Percentiles rank a stretch among this genome's conserved stretches.
Conservation (phyloP, 2,329 filamentous ascomycete genomes). For the Fusarium sp. region DNA sequence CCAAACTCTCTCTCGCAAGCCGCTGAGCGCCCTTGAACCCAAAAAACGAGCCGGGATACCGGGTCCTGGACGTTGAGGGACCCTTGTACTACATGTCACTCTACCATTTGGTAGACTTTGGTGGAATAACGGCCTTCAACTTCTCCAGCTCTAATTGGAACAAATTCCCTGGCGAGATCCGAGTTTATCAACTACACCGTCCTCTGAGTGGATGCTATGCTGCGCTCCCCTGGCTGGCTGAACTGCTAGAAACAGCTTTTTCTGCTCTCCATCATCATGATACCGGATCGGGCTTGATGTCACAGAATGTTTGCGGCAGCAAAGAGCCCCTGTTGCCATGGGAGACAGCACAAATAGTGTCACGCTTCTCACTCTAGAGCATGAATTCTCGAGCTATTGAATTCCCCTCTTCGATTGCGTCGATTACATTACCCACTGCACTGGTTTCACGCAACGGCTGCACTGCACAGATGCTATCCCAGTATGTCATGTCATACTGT, state of each 20-base stretch:
- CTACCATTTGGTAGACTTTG: slow-evolving; percentile 5
- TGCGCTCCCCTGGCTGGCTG: slow-evolving; percentile 31
- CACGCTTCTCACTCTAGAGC: slow-evolving; percentile 21
- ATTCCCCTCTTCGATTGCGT: slow-evolving; percentile 11
- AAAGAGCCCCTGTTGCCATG: slow-evolving; percentile 38
- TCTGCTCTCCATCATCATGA: slow-evolving; percentile 22
- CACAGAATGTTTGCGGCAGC: slow-evolving; percentile 27
- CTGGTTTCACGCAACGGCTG: slow-evolving; percentile 29
- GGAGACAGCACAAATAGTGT: slow-evolving; percentile 38
- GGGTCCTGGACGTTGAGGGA: slow-evolving; percentile 24
- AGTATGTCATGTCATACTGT: slow-evolving; percentile 13
- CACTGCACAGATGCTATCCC: slow-evolving; percentile 5
- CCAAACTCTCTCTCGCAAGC: slow-evolving; percentile 25
- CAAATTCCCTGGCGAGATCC: slow-evolving; percentile 28
- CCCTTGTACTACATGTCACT: slow-evolving; percentile 28
- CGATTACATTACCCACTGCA: slow-evolving; percentile 14
- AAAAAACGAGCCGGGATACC: slow-evolving; percentile 30
- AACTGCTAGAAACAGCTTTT: slow-evolving; percentile 22
- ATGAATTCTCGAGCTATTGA: slow-evolving; percentile 23
- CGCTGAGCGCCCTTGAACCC: slow-evolving; percentile 17
- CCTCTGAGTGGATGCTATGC: slow-evolving; percentile 29
- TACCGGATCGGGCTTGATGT: slow-evolving; percentile 29
- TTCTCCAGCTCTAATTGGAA: slow-evolving; percentile 17
- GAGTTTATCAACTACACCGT: slow-evolving; percentile 10
- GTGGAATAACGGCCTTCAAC: slow-evolving; percentile 24